Evolutionary conservation across 129 eudicot species (phyloP).

Genomic region (Glebionis coronaria): DNA sequence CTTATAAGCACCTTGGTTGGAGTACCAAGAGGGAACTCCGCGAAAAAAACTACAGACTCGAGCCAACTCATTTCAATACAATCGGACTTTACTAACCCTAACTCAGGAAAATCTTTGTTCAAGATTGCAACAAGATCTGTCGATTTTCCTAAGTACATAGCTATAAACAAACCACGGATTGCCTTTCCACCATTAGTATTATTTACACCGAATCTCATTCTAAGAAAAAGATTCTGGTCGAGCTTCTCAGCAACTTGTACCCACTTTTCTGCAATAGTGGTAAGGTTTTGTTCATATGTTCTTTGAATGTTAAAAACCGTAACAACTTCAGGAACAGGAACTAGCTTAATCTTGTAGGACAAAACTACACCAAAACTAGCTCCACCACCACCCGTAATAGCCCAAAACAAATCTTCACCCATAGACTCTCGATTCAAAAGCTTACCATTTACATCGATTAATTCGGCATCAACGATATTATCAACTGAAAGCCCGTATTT

Average conservation of each 20-base stretch:
- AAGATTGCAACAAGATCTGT: slow-evolving; percentile 27
- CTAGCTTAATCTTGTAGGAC: too few species aligned
- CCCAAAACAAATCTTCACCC: too few species aligned
- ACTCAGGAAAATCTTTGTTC: slow-evolving; percentile 33
- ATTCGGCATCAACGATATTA: too few species aligned
- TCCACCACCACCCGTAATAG: too few species aligned
- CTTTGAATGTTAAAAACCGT: slow-evolving; percentile 14
- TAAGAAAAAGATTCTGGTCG: slow-evolving; percentile 29
- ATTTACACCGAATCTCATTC: slow-evolving; percentile 32
- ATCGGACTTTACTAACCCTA: slow-evolving; percentile 35
- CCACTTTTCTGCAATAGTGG: slow-evolving; percentile 28
- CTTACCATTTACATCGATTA: too few species aligned
- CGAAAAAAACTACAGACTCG: slow-evolving; percentile 32
- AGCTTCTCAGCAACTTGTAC: slow-evolving; percentile 33
- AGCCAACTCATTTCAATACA: slow-evolving; percentile 51
- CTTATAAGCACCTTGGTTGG: slow-evolving; percentile 25
- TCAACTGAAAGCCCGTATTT: too few species aligned
- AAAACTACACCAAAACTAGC: too few species aligned
- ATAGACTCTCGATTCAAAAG: too few species aligned
- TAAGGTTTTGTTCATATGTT: slow-evolving; percentile 22
- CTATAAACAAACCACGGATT: slow-evolving; percentile 30
- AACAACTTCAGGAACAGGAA: too few species aligned
- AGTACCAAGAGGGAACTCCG: slow-evolving; percentile 25
- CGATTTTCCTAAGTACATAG: slow-evolving; percentile 38
- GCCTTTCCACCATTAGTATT: slow-evolving; percentile 21